These are phyloP conservation scores for Rhodosporidiobolus odoratus DNA, from an alignment of 768 basidiomycete genomes.

Conservation along the genomic window DNA sequence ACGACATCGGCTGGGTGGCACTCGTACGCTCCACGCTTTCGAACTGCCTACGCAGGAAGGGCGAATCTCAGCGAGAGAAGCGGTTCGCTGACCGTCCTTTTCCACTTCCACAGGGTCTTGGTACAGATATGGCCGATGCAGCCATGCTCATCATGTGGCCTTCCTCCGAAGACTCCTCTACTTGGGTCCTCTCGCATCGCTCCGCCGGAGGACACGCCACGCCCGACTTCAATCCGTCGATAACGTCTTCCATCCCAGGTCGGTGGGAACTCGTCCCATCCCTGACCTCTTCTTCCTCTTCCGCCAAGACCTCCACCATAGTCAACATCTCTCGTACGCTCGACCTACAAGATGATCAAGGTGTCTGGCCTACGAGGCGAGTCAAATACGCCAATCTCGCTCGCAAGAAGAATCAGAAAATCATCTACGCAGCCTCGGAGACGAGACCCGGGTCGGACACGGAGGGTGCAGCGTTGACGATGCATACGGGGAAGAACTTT, in stretches of 20 bases:
- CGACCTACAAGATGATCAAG: neutral
- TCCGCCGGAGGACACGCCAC: neutral
- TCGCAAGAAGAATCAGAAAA: neutral
- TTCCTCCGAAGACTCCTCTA: neutral
- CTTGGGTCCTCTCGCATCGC: constrained; percentile 19
- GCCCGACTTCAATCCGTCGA: constrained; percentile 1
- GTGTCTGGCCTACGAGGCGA: neutral
- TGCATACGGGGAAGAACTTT: constrained; percentile 1
- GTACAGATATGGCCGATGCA: neutral
- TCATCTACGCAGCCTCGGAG: constrained; percentile 3
- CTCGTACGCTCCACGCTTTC: neutral
- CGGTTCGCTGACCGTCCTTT: neutral
- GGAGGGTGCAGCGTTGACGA: neutral
- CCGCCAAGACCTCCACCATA: neutral
- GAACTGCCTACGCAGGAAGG: neutral
- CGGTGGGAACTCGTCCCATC: neutral
- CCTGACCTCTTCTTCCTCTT: neutral
- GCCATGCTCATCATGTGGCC: constrained; percentile 27
- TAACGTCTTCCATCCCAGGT: neutral
- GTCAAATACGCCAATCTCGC: neutral
- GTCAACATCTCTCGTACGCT: constrained; percentile 15
- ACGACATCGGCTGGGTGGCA: constrained; percentile 1
- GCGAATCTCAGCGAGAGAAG: neutral
- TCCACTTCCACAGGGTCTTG: neutral
- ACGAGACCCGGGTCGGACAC: neutral